Base-by-base conservation (phyloP, 2,329 filamentous ascomycete species). In the Pyrenophora graminea region DNA sequence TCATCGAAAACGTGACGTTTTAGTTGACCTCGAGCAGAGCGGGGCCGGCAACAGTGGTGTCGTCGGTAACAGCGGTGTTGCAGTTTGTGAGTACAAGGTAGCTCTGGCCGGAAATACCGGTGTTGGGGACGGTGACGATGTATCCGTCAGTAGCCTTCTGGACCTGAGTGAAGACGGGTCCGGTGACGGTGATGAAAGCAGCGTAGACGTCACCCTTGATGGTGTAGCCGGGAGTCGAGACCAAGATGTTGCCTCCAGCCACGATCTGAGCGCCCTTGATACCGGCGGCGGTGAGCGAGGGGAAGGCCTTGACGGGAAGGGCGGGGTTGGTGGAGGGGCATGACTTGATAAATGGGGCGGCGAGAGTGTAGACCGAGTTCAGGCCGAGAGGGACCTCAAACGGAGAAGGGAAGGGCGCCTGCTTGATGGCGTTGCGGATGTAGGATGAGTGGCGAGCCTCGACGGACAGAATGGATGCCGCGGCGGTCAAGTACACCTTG, bases 361-460 rank as follows among this genome's bases (percentile, higher is more conserved):
- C 85, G n/a, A 89, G 79, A 3, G 84, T 85, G 76, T 80, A 86
- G 40, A 88, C 84, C 61, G 80, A 73, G 68, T 85, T 80, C 64
- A 82, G 77, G 57, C 73, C 71, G 32, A 88, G 76, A 0, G 85
- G 82, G 19, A 80, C 77, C 56, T 87, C 85, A 56, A 85, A 86
- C 6, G 85, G 72, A 58, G 83, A 78, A 1, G 85, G 75, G 63
- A 84, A 85, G 2, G 85, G 82, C 4, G 70, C 69, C 61, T 83
- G 66, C 41, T 74, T 70, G 15, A 79, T 71, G 8, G 74, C 73
- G 25, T 74, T 70, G 45, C 85, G 82, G 58, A 87, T 75, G 74
- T 85, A 86, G 3, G 86, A 76, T 1, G 80, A 81, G 74, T 89
- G 85, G 8, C 85, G 80, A 27, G 85, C 79, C 63, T 88, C 85